Base-by-base conservation (phyloP, 495 filamentous ascomycete genomes). In the Cladorrhinum samala region DNA sequence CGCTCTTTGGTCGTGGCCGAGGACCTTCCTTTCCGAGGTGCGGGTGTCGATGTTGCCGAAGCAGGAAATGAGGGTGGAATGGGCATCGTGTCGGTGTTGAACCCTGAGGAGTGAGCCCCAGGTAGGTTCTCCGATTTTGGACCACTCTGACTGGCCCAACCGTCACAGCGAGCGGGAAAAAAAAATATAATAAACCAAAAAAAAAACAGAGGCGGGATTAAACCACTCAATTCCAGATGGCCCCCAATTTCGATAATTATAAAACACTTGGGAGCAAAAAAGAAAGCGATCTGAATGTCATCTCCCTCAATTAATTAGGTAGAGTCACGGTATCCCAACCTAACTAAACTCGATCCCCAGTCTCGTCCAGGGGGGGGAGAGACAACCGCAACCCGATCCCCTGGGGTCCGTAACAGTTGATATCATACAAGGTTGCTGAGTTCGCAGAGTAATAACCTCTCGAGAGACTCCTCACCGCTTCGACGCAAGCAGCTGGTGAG, bases 131-230 rank as follows among this genome's bases (percentile, higher is more conserved):
- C n/a, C n/a, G n/a, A n/a, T n/a, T 62, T 62, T 59, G 58, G 57
- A 52, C 59, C 33, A 55, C 52, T 66, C 38, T 61, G 57, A 68
- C 52, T 65, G 66, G 66, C 46, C 41, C 40, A 51, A 52, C n/a
- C n/a, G n/a, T n/a, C n/a, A n/a, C n/a, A n/a, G n/a, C n/a, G n/a
- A n/a, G n/a, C n/a, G n/a, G n/a, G n/a, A n/a, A n/a, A n/a, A n/a
- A n/a, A n/a, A n/a, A n/a, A n/a, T n/a, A n/a, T n/a, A n/a, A n/a
- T n/a, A n/a, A n/a, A n/a, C n/a, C n/a, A n/a, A n/a, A n/a, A n/a
- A n/a, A n/a, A n/a, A n/a, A n/a, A n/a, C n/a, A n/a, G n/a, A n/a
- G n/a, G n/a, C n/a, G n/a, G n/a, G n/a, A n/a, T n/a, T n/a, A n/a
- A n/a, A n/a, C n/a, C n/a, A n/a, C n/a, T n/a, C n/a, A n/a, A n/a